Base-by-base conservation (phyloP, 306 rosid species). In the Gillenia trifoliata region DNA sequence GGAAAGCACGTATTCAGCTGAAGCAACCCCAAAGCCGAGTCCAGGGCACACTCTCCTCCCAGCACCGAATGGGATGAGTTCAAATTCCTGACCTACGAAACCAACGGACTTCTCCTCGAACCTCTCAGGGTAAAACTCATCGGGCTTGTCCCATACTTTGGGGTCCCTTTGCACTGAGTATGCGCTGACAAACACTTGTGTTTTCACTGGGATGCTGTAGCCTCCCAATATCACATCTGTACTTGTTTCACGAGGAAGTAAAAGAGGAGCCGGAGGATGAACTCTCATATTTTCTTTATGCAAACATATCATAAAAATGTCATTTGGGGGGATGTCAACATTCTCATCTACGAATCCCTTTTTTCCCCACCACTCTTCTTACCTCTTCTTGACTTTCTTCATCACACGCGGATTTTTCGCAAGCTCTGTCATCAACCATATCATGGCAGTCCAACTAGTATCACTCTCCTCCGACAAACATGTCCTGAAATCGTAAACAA, bases 301-400 rank as follows among this genome's bases (percentile, higher is more conserved):
- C 84, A n/a, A 76, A 64, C 85, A 84, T 25, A 85, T 78, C 54
- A 92, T 47, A 70, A 82, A 92, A 4, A n/a, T n/a, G 34, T 54
- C 96, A 92, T 90, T 62, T 85, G n/a, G 40, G 2, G 36, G 64
- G 3, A 84, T 15, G 28, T 87, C 89, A 8, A 47, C 52, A 16
- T 56, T 19, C 34, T 76, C 76, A 22, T 82, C 88, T 5, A 88
- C 50, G 16, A 67, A 76, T 50, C 76, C 13, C 68, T n/a, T 84
- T 88, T 0, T 56, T 19, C 0, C 86, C 89, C 6, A 83, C 86
- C 5, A 88, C 65, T 34, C 50, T 77, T 72, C 97, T 85, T 56
- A 84, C 80, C 34, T 89, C 96, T 71, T 86, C 84, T 15, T 88
- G 90, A 66, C 89, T 72, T 86, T 92, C 66, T 86, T 78, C 88